Percentiles rank a stretch among this genome's conserved stretches.
Conservation (phyloP, 345 rosid species). For the Arabidopsis suecica region DNA sequence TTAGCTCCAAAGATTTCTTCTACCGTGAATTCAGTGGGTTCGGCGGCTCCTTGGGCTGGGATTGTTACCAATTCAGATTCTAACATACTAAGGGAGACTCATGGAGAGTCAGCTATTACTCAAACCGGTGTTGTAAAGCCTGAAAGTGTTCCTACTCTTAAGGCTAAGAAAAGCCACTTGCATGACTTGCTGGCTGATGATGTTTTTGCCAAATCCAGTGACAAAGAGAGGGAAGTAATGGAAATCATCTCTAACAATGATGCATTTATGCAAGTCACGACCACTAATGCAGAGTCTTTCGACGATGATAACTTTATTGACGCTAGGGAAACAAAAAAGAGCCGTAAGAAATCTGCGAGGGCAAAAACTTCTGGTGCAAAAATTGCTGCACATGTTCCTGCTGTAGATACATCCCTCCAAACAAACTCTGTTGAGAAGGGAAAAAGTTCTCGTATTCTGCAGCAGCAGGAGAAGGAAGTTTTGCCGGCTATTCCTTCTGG, state of each 20-base stretch:
- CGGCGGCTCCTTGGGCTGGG: conserved; percentile 72
- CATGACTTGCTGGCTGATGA: conserved; percentile 78
- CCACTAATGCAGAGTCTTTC: conserved; percentile 46
- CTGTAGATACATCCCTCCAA: conserved; percentile 57
- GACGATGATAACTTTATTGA: conserved; percentile 83
- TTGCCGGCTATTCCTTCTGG: conserved; percentile 86
- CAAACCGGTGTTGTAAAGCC: conserved; percentile 51
- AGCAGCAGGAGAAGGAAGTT: conserved; percentile 72
- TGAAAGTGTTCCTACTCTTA: conserved; percentile 52
- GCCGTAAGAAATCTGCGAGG: conserved; percentile 90
- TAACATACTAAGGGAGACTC: conserved; percentile 53
- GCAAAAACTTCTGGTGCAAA: conserved; percentile 67
- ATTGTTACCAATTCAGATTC: conserved; percentile 63
- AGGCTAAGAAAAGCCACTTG: conserved; percentile 67
- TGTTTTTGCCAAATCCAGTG: conserved; percentile 59
- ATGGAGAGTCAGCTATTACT: conserved; percentile 46
- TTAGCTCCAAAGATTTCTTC: conserved; percentile 59
- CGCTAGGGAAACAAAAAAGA: conserved; percentile 86
- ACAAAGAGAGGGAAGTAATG: conserved; percentile 53
- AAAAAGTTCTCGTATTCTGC: conserved; percentile 62
- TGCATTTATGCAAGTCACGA: conserved; percentile 42
- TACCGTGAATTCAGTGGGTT: conserved; percentile 50
- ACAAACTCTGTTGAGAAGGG: conserved; percentile 75
- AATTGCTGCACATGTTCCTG: conserved; percentile 46
- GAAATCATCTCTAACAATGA: conserved; percentile 41